Percentiles rank a stretch among this genome's conserved stretches.
phyloP scores from a whole-genome alignment of 2,329 filamentous ascomycete species.

The Colletotrichum trifolii region DNA sequence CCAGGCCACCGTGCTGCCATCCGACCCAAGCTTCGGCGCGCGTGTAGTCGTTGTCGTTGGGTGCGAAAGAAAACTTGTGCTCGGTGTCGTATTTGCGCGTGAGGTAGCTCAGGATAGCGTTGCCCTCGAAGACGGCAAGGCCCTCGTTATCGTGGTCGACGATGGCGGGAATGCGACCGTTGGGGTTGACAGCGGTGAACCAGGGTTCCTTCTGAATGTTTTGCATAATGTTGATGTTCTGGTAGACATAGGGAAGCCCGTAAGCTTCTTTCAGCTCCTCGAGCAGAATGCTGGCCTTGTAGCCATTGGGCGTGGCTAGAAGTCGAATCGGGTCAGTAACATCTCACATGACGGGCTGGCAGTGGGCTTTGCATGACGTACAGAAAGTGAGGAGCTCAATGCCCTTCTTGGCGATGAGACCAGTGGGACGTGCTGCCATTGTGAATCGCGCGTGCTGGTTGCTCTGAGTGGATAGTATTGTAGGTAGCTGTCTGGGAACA shows the following conservation, averaged over 20 bases:
- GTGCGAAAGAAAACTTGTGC: constrained; percentile 48
- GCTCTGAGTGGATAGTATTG: background rate
- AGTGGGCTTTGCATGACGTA: constrained; percentile 40
- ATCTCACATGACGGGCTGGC: constrained; percentile 6
- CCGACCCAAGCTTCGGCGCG: constrained; percentile 63
- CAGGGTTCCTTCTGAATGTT: constrained; percentile 76
- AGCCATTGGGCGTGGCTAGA: constrained; percentile 61
- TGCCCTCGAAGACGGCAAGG: constrained; percentile 78
- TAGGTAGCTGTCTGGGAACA: background rate
- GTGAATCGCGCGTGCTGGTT: background rate
- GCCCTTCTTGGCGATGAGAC: constrained; percentile 70
- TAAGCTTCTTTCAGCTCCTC: constrained; percentile 76
- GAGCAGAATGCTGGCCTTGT: constrained; percentile 70
- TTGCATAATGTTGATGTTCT: constrained; percentile 68
- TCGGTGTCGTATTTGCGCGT: constrained; percentile 78
- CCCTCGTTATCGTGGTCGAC: constrained; percentile 72
- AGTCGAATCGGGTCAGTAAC: constrained; percentile 9
- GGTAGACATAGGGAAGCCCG: constrained; percentile 62
- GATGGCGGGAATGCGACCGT: constrained; percentile 74
- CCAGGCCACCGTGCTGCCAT: constrained; percentile 80
- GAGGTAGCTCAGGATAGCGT: constrained; percentile 79
- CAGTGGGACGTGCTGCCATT: constrained; percentile 49
- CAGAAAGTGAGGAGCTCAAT: constrained; percentile 71
- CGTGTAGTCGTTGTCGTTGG: constrained; percentile 51
- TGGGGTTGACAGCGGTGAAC: constrained; percentile 72